A percentile compares a stretch with the other conserved stretches of the same genome.
phyloP scores from a whole-genome alignment of 495 filamentous ascomycete genomes.

The Neurospora discreta region DNA sequence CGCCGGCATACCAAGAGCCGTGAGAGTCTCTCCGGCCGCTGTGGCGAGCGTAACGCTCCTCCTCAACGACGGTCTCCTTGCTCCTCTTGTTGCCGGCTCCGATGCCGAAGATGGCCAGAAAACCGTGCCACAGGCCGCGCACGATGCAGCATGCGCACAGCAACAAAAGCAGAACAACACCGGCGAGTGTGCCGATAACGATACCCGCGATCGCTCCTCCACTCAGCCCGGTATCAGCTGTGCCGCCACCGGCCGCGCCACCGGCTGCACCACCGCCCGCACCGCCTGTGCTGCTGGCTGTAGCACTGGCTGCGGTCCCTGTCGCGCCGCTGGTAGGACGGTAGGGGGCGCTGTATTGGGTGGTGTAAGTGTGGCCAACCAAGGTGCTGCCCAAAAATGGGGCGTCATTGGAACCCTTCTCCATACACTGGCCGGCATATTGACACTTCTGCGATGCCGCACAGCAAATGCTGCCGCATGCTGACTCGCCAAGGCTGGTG shows the following conservation, averaged over 20 bases:
- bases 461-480: constrained; percentile 70
- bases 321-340: constrained; percentile 55
- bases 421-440: constrained; percentile 33
- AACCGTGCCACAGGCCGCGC: constrained; percentile 48
- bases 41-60: constrained; percentile 54
- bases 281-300: constrained; percentile 29
- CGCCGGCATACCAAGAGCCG: constrained; percentile 53
- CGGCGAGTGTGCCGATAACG: constrained; percentile 76
- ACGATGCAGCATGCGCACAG: constrained; percentile 67
- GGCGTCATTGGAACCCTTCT: constrained; percentile 9
- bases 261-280: constrained; percentile 39
- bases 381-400: constrained; percentile 25
- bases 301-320: constrained; percentile 27
- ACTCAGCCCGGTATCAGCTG: constrained; percentile 47
- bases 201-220: constrained; percentile 90
- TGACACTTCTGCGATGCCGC: constrained; percentile 58
- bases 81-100: constrained; percentile 33
- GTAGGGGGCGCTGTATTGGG: constrained; percentile 47
- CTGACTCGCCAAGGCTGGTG: constrained; percentile 43
- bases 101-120: constrained; percentile 57
- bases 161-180: constrained; percentile 57
- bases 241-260: constrained; percentile 17
- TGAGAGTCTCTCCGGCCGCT: constrained; percentile 27
- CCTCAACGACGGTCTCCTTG: constrained; percentile 49
- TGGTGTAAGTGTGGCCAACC: constrained; percentile 23